Evolutionary conservation across 805 yeast genomes (phyloP).

Genomic region (Yamadazyma scolyti): DNA sequence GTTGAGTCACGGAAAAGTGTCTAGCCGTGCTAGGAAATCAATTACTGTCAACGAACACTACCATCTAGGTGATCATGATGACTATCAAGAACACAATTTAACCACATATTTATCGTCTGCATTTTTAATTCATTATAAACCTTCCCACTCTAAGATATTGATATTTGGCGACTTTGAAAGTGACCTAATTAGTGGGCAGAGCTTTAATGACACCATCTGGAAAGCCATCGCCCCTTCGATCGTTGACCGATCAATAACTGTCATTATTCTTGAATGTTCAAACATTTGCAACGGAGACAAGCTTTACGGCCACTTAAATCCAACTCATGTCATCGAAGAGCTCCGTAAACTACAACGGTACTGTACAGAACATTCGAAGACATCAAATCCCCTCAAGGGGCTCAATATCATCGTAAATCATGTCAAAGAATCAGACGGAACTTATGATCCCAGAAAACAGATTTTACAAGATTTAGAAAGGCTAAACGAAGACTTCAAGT

Average conservation of each 20-base stretch:
- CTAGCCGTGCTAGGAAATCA: slow-evolving; percentile 10
- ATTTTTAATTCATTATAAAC: slow-evolving; percentile 46
- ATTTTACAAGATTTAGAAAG: slow-evolving; percentile 48
- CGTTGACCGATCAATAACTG: slow-evolving; percentile 34
- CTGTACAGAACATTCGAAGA: slow-evolving; percentile 7
- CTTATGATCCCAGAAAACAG: slow-evolving; percentile 54
- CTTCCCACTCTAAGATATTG: slow-evolving; percentile 38
- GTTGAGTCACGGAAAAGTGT: slow-evolving; percentile 29
- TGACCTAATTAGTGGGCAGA: slow-evolving; percentile 44
- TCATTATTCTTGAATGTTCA: slow-evolving; percentile 79
- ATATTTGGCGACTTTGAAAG: slow-evolving; percentile 85
- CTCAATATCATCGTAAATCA: slow-evolving; percentile 48
- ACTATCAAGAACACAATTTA: slow-evolving; percentile 4
- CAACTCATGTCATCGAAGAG: slow-evolving; percentile 58
- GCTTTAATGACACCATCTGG: slow-evolving; percentile 53
- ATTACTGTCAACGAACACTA: slow-evolving; percentile 19
- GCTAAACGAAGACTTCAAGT: slow-evolving; percentile 27
- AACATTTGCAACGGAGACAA: slow-evolving; percentile 39
- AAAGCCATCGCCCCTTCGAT: slow-evolving; percentile 45
- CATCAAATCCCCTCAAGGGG: slow-evolving; percentile 36
- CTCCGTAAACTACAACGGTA: slow-evolving; percentile 28
- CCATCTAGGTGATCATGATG: too few relatives aligned
- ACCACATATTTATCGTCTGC: slow-evolving; percentile 45
- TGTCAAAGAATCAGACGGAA: slow-evolving; percentile 32
- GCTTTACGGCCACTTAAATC: slow-evolving; percentile 80